Base-by-base conservation (phyloP, 2,329 filamentous ascomycete genomes). In the Raffaelea ambrosiae region DNA sequence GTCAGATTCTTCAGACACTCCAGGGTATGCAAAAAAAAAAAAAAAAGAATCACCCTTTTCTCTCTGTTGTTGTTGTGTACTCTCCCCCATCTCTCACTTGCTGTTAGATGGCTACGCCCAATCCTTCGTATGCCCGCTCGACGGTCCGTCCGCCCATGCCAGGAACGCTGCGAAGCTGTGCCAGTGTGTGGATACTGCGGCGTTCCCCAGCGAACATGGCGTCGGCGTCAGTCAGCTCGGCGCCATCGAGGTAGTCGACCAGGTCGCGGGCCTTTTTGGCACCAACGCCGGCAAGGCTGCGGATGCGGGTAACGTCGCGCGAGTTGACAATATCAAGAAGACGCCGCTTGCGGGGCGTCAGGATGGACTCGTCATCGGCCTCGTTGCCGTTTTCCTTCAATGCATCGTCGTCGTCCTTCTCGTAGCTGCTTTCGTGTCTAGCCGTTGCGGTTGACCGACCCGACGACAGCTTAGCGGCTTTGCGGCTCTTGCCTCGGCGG, bases 241-340 rank as follows among this genome's bases (percentile, higher is more conserved):
- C 61, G 50, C 70, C 57, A 40, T 73, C 71, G n/a, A 82, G 60
- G 52, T 73, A 73, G 44, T 78, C 73, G 5, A 82, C 71, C 31
- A 82, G 61, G 53, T 81, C 78, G 39, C 70, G 66, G 0, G 85
- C 85, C 61, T 83, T 85, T 67, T 88, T 88, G 2, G 79, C 72
- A 0, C 85, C 86, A 11, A 89, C 81, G 2, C 85, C 85, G 36
- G 80, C 79, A 2, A 89, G 70, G 3, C 77, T 67, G 57, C 76
- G 77, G 63, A 89, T 88, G 59, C 77, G 71, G 14, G 67, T 67
- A 18, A 84, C 65, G 51, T 89, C 81, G 43, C 82, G 75, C 19
- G 83, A 86, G 67, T 89, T 89, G 65, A 89, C 77, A 57, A 88
- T 83, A 42, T 77, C 70, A 3, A 89, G 71, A 3, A 89, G 66